A percentile compares a stretch with the other conserved stretches of the same genome.
These are phyloP conservation scores for Carallia pectinifolia DNA, from an alignment of 345 rosid species.

Conservation along the genomic window DNA sequence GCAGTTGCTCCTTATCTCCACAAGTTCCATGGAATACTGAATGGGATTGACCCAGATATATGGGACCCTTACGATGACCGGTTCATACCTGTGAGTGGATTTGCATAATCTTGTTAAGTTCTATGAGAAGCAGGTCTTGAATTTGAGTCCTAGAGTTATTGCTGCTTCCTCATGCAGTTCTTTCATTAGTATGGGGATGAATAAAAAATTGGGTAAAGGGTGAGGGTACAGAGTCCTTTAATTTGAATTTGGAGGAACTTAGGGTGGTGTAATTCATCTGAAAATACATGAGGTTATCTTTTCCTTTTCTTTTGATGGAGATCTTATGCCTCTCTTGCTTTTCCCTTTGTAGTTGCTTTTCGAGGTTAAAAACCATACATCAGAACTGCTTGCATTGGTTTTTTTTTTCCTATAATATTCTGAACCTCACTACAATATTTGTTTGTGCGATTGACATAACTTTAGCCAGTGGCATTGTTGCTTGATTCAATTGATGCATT, in stretches of 20 bases:
- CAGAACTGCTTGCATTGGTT: not conserved
- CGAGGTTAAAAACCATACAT: not conserved
- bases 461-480: conserved; percentile 11
- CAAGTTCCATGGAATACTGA: conserved; percentile 87
- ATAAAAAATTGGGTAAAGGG: too few relatives aligned
- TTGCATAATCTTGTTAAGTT: not conserved
- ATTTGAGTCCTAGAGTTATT: not conserved
- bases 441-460: not conserved
- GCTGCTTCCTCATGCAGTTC: not conserved
- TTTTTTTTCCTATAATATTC: not conserved
- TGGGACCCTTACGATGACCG: conserved; percentile 94
- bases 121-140: not conserved
- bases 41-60: conserved; percentile 90
- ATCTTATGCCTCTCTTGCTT: not conserved
- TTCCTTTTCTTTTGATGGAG: not conserved
- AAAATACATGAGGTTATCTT: not conserved
- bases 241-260: not conserved
- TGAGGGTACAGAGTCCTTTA: too few relatives aligned
- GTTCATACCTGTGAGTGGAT: conserved; percentile 66
- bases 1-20: conserved; percentile 62
- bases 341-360: not conserved
- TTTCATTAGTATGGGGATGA: too few relatives aligned
- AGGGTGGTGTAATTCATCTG: not conserved
- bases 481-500: conserved; percentile 15
- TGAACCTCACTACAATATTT: not conserved